These are phyloP conservation scores for Coemansia sp. DNA, from an alignment of 192 early-diverging fungal species.

Conservation along the genomic window DNA sequence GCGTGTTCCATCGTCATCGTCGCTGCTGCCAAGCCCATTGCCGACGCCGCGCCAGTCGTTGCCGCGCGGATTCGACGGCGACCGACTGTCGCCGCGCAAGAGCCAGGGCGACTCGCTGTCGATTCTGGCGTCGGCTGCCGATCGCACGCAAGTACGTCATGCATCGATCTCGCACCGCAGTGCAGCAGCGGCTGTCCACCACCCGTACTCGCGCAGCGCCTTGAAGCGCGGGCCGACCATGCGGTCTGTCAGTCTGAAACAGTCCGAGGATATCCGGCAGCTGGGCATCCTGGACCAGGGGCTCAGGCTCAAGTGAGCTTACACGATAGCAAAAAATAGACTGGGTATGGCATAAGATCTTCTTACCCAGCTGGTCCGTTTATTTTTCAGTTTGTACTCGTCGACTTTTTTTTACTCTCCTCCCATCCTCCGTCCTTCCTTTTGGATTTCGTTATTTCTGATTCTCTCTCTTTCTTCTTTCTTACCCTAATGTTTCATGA, in stretches of 20 bases:
- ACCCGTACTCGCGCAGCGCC: constrained; percentile 29
- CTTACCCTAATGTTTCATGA: neutral
- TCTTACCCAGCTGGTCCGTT: too few species aligned
- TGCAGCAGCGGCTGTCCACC: constrained; percentile 18
- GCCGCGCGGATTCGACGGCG: constrained; percentile 33
- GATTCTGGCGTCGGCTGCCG: constrained; percentile 27
- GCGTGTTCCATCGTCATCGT: neutral
- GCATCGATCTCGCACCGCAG: constrained; percentile 12
- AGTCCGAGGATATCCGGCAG: constrained; percentile 50
- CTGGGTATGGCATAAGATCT: too few species aligned
- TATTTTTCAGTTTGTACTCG: neutral
- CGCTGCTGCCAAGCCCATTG: constrained; percentile 43
- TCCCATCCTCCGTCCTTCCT: too few species aligned
- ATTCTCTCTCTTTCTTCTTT: neutral
- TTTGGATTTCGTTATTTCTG: neutral
- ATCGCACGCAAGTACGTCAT: constrained; percentile 25
- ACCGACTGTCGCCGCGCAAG: constrained; percentile 1
- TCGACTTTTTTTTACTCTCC: too few species aligned
- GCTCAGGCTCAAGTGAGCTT: constrained; percentile 42
- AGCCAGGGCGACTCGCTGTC: constrained; percentile 20
- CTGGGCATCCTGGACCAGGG: constrained; percentile 46
- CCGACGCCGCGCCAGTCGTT: constrained; percentile 41
- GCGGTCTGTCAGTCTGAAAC: constrained; percentile 51
- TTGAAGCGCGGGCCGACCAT: constrained; percentile 22
- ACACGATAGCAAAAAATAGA: too few species aligned